Evolutionary conservation across 1,284 basidiomycete species (phyloP).

Genomic region (Sporisorium exsertum): DNA sequence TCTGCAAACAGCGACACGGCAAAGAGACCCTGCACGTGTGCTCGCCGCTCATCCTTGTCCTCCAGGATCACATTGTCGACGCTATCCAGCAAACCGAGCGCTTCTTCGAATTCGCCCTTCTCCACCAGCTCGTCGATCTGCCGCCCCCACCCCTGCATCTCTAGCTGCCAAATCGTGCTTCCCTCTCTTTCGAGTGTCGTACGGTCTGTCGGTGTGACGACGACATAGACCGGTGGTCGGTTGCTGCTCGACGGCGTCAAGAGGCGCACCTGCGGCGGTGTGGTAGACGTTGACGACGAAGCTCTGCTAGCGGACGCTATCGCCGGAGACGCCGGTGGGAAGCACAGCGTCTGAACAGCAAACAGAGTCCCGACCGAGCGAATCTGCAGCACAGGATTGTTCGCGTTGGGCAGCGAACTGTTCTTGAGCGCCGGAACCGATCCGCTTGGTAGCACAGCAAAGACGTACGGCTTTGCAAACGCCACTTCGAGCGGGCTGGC

Average conservation of each 20-base stretch:
- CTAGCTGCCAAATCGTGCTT: conserved; percentile 79
- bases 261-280: conserved; percentile 45
- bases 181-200: conserved; percentile 49
- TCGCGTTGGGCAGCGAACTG: conserved; percentile 36
- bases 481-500: conserved; percentile 84
- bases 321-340: conserved; percentile 36
- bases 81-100: conserved; percentile 81
- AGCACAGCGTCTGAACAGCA: conserved; percentile 57
- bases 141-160: conserved; percentile 79
- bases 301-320: not conserved
- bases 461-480: conserved; percentile 84
- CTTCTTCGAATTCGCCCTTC: conserved; percentile 81
- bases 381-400: conserved; percentile 53
- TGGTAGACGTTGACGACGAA: conserved; percentile 5
- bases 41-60: conserved; percentile 72
- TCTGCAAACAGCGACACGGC: conserved; percentile 82
- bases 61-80: conserved; percentile 76
- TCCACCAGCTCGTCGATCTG: conserved; percentile 87
- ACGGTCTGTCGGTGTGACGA: conserved; percentile 45
- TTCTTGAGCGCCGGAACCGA: conserved; percentile 48
- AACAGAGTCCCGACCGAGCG: conserved; percentile 54
- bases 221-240: conserved; percentile 50
- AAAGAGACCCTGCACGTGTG: conserved; percentile 72
- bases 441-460: conserved; percentile 71
- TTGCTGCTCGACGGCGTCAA: conserved; percentile 46